Conservation (phyloP, 2,329 filamentous ascomycete species). For the Podosphaera leucotricha region DNA sequence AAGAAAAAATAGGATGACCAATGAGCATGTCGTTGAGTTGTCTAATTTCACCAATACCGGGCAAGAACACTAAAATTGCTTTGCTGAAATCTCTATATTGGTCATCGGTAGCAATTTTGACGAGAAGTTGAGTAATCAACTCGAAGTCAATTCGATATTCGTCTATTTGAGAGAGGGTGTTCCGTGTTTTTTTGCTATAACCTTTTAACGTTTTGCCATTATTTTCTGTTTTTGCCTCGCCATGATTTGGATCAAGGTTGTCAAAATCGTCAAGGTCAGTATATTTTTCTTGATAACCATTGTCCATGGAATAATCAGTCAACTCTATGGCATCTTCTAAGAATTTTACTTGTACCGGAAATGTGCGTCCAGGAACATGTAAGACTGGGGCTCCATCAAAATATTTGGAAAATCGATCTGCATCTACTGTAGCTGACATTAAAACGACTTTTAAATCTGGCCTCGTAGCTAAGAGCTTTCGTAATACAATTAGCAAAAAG, state of each 20-base stretch:
- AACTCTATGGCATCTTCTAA: constrained; percentile 82
- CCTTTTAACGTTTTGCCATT: constrained; percentile 40
- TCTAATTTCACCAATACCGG: constrained; percentile 81
- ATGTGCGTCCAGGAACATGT: constrained; percentile 79
- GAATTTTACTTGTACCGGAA: constrained; percentile 69
- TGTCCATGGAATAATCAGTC: constrained; percentile 45
- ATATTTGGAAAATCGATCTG: constrained; percentile 74
- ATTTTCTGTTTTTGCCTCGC: constrained; percentile 22
- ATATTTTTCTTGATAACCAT: constrained; percentile 23
- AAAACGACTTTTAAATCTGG: constrained; percentile 77
- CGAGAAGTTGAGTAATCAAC: constrained; percentile 57
- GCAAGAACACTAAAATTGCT: constrained; percentile 83
- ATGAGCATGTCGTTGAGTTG: constrained; percentile 67
- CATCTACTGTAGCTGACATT: constrained; percentile 95
- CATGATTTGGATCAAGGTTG: constrained; percentile 25
- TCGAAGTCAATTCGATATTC: constrained; percentile 85
- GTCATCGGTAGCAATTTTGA: constrained; percentile 46
- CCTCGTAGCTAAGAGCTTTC: constrained; percentile 49
- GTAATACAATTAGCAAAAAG: constrained; percentile 78
- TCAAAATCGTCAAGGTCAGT: constrained; percentile 34
- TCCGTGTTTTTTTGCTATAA: constrained; percentile 56
- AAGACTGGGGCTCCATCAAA: constrained; percentile 67
- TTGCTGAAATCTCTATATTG: constrained; percentile 52
- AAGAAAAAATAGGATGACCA: constrained; percentile 50
- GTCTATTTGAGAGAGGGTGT: constrained; percentile 54